Evolutionary conservation across 2,329 filamentous ascomycete genomes (phyloP), one percentile per base, ranked within the genome.

Genomic region (Fusarium torulosum): DNA sequence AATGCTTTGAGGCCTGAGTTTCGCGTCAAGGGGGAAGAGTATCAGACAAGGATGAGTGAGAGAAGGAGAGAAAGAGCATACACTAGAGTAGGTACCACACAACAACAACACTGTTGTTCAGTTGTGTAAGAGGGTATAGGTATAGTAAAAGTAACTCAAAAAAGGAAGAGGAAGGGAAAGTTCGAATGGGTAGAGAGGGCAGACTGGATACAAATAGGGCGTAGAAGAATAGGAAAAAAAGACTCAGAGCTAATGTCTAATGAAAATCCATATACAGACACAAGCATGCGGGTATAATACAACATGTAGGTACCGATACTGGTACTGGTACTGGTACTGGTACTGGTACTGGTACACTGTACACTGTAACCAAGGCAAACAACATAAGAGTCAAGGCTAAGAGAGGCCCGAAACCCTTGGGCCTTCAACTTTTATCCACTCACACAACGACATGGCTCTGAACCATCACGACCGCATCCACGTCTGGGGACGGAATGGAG

Each of bases 401-500:
- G 23, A 43, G 37, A 57, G 41, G 20, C 27, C 49, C 33, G 37
- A 53, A 55, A 33, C 57, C 63, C 46, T 37, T 37, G 33, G 33
- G 15, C 33, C 33, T 60, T 56, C 51, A 60, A 60, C 56, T 56
- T 50, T 43, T 37, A 54, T 47, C 56, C 63, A 58, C 53, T 61
- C 63, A 63, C 54, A 69, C 54, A 58, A 60, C 50, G 40, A 57
- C 55, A 61, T 61, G 53, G 25, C 35, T 37, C 35, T 37, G 35
- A 37, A 17, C 42, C 46, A 69, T 69, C 66, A 44, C 56, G 59
- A 63, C 66, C 64, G 61, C 57, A 72, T 67, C 67, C 61, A 69
- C 61, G 66, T 69, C 66, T 69, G 66, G 66, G 66, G 66, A 38
- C 47, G 71, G 70, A 72, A 72, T 71, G 66, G 69, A 64, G 61